Base-by-base conservation (phyloP, 108 stramenopile genomes). In the Pinguiococcus pyrenoidosus region DNA sequence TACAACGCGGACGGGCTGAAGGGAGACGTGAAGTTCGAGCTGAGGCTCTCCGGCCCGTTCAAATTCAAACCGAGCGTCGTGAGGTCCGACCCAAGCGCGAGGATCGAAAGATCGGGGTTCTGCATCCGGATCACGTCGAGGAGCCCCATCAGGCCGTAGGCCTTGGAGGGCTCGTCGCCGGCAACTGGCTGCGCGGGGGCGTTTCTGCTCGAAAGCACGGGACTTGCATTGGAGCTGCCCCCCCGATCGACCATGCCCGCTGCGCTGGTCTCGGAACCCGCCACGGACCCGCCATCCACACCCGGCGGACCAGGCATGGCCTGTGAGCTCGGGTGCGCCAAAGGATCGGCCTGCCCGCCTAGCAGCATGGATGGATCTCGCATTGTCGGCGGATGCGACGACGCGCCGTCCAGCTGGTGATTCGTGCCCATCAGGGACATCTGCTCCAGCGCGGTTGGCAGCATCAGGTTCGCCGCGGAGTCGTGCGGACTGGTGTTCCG, bases 41-140 rank as follows among this genome's bases (percentile, higher is more conserved):
- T 39, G 39, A 18, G 2, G 18, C 32, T 33, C 32, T 33, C 10
- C 32, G 32, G 32, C 29, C 87, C 79, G 62, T 88, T 88, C 33
- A 96, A 70, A 61, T 89, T 91, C 29, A 96, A 78, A 28, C 90
- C 95, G 42, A 97, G 71, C 47, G 85, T 57, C 26, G 95, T 89
- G 36, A 94, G 77, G 67, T 97, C 95, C 9, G 84, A 79, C 18
- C 89, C 38, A n/a, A 94, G 66, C 26, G 89, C 87, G 13, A 94
- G 66, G 29, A 81, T 78, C 57, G 84, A 85, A 44, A 84, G 73
- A 71, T 94, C 92, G 25, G 80, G 81, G 68, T 94, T 87, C 4
- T 84, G 83, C 92, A 91, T 91, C 34, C 92, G 84, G 58, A 94
- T 91, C 23, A 94, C 83, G 46, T 78, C 77, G 29, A 94, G 71